A percentile compares a stretch with the other conserved stretches of the same genome.
phyloP scores from a whole-genome alignment of 192 early-diverging fungal genomes.

The Chytriomyces sp. region DNA sequence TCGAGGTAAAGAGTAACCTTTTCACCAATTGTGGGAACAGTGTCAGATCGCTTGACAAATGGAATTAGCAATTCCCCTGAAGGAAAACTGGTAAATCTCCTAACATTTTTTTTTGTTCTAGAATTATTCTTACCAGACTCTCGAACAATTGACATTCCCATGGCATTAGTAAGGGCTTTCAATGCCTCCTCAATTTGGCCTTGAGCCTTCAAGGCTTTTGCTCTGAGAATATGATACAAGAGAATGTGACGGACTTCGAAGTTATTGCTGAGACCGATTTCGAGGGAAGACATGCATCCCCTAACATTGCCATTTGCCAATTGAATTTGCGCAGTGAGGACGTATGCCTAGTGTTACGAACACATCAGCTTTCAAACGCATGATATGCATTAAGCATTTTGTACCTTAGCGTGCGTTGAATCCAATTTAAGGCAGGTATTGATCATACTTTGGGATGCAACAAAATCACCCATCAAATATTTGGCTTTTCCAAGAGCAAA shows the following conservation, averaged over 20 bases:
- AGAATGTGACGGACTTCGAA: conserved; percentile 54
- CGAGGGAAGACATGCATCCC: conserved; percentile 43
- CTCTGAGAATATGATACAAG: conserved; percentile 48
- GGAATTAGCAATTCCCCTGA: conserved; percentile 16
- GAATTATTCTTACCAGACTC: conserved; percentile 18
- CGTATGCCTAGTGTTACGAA: conserved; percentile 39
- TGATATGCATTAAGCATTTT: not conserved
- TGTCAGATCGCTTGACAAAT: conserved; percentile 21
- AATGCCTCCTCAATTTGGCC: conserved; percentile 46
- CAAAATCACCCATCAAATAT: conserved; percentile 42
- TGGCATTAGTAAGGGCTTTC: conserved; percentile 32
- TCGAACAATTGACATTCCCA: conserved; percentile 41
- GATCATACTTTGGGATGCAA: conserved; percentile 33
- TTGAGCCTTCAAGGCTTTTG: conserved; percentile 41
- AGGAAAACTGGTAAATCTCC: not conserved
- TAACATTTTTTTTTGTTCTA: not conserved
- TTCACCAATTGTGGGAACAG: conserved; percentile 29
- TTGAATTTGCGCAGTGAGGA: conserved; percentile 53
- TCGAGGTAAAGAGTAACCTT: conserved; percentile 48
- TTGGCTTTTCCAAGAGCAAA: conserved; percentile 48
- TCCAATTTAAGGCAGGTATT: conserved; percentile 46
- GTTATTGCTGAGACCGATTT: conserved; percentile 57
- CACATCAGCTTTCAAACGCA: conserved; percentile 13
- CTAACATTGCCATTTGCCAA: conserved; percentile 32
- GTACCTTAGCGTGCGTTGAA: conserved; percentile 40